A percentile compares a stretch with the other conserved stretches of the same genome.
These are phyloP conservation scores for Boletus bicolor DNA, from an alignment of 768 basidiomycete species.

Conservation along the genomic window DNA sequence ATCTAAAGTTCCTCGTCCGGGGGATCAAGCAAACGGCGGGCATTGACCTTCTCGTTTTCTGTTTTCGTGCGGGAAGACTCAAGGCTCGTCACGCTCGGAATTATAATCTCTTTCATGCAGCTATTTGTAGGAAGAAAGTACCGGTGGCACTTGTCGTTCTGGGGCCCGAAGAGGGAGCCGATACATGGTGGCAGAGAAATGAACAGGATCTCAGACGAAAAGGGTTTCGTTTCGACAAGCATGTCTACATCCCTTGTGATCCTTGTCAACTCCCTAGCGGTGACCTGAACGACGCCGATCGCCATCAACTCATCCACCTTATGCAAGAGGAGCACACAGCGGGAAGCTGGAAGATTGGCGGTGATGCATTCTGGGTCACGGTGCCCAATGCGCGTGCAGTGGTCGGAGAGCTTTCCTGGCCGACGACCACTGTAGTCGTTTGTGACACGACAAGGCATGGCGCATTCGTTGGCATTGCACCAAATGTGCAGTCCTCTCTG, in stretches of 20 bases:
- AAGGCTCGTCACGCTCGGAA: slow-evolving; percentile 20
- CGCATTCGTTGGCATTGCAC: slow-evolving; percentile 7
- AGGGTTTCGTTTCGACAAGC: slow-evolving; percentile 25
- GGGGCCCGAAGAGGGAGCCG: slow-evolving; percentile 28
- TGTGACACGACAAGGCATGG: slow-evolving; percentile 13
- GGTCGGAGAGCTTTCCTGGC: slow-evolving; percentile 17
- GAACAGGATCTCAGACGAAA: slow-evolving; percentile 11
- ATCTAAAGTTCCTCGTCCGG: slow-evolving; percentile 14
- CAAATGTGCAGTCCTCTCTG: slow-evolving; percentile 8
- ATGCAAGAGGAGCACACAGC: slow-evolving; percentile 8
- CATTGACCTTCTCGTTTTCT: slow-evolving; percentile 27
- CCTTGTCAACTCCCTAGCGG: neutral
- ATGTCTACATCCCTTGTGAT: slow-evolving; percentile 23
- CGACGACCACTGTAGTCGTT: slow-evolving; percentile 19
- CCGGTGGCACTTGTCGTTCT: slow-evolving; percentile 30
- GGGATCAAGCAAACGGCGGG: slow-evolving; percentile 12
- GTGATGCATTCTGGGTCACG: slow-evolving; percentile 9
- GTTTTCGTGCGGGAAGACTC: slow-evolving; percentile 26
- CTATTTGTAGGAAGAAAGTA: slow-evolving; percentile 31
- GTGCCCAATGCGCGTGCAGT: slow-evolving; percentile 18
- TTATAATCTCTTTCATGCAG: slow-evolving; percentile 31
- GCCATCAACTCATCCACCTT: slow-evolving; percentile 3
- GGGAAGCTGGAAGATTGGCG: slow-evolving; percentile 15
- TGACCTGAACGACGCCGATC: neutral
- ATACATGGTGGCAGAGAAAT: slow-evolving; percentile 31